Base-by-base conservation (phyloP, 2,329 filamentous ascomycete species). In the Nannizziopsis arthrosporioides region DNA sequence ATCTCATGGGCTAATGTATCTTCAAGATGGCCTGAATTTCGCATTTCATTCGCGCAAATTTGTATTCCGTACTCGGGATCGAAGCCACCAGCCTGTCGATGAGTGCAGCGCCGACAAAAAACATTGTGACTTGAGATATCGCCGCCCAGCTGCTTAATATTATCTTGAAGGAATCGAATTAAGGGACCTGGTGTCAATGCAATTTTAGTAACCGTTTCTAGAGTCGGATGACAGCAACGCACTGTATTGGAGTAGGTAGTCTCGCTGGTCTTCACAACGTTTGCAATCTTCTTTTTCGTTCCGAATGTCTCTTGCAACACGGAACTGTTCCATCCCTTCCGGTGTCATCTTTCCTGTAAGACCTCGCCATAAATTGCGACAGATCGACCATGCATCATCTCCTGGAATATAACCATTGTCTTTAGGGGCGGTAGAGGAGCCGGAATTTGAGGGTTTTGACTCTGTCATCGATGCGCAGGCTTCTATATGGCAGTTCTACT, bases 1-100 rank as follows among this genome's bases (percentile, higher is more conserved):
- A 98, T 93, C 71, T 98, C 92, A 67, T 98, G 92, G 22, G 89
- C 82, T 60, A 98, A 72, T 9, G 89, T 94, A 64, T 98, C 92
- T 70, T 98, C 92, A 57, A 94, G 66, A 63, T 94, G 87, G 30
- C 81, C 81, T 49, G 80, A 73, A 61, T 87, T 81, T 51, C 82
- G 74, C 62, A 96, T 78, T 68, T 92, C 82, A 67, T 98, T 98
- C 44, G 92, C 87, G 68, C 92, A 98, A 17, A 98, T 74, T 61
- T 93, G 64, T 54, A 98, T 95, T 34, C 92, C 92, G 63, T 88
- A 84, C 44, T 84, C 75, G 1, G 88, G 81, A 63, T 83, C 82
- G 64, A 96, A 96, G 1, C 92, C 92, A 19, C 90, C 92, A 31
- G 77, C 77, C 62, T 84, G 80, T 42, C 82, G 73, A 44, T 76